phyloP scores from a whole-genome alignment of 2,329 filamentous ascomycete genomes.

The Sarocladium brachiariae region DNA sequence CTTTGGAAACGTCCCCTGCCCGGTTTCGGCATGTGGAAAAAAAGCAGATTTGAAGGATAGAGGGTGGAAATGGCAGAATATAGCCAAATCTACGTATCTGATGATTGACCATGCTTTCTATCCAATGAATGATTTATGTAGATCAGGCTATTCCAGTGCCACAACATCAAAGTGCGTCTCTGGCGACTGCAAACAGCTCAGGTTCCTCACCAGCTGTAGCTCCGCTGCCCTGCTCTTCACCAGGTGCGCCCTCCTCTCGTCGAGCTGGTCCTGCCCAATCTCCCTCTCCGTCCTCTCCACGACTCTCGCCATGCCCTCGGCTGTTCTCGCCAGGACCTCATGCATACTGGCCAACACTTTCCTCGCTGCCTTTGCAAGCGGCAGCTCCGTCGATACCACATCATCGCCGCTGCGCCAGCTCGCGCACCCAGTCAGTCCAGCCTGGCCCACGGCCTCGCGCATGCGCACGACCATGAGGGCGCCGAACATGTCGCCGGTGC shows the following conservation, averaged over 20 bases:
- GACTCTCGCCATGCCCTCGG: conserved; percentile 52
- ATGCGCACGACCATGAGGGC: conserved; percentile 83
- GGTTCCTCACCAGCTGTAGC: conserved; percentile 72
- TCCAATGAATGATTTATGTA: neutral
- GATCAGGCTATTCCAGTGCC: neutral
- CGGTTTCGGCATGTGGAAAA: too few species aligned
- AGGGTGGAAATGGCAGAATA: conserved; percentile 3
- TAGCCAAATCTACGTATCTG: neutral
- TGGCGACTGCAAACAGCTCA: conserved; percentile 61
- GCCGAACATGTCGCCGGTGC: conserved; percentile 97
- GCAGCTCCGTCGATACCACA: conserved; percentile 63
- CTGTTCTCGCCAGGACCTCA: conserved; percentile 65
- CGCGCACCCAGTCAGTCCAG: conserved; percentile 40
- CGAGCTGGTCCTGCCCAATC: conserved; percentile 32
- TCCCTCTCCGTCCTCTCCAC: conserved; percentile 36
- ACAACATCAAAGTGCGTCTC: conserved; percentile 50
- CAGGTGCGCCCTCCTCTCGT: conserved; percentile 55
- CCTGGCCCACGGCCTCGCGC: conserved; percentile 63
- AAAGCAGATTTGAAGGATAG: neutral
- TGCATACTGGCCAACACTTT: conserved; percentile 93
- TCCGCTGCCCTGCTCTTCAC: conserved; percentile 80
- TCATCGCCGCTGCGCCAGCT: conserved; percentile 75
- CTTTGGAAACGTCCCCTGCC: too few species aligned
- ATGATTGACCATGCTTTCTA: neutral
- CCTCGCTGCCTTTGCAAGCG: conserved; percentile 75